A percentile compares a stretch with the other conserved stretches of the same genome.
Conservation (phyloP, 2,329 filamentous ascomycete genomes). For the Microsporum ferrugineum region DNA sequence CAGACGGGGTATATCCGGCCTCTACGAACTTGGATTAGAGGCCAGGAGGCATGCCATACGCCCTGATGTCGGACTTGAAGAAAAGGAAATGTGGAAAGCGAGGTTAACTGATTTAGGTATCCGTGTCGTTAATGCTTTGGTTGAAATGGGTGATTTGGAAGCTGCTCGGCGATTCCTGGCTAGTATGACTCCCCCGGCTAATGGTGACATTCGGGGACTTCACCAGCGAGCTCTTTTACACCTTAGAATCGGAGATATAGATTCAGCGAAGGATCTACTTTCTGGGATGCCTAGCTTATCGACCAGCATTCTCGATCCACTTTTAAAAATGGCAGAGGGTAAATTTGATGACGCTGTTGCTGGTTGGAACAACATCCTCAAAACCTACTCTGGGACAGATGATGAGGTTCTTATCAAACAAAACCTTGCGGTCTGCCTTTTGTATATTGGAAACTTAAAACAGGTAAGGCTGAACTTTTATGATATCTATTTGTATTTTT, state of each 20-base stretch:
- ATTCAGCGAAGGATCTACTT: constrained; percentile 51
- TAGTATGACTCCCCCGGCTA: constrained; percentile 36
- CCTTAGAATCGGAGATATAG: constrained; percentile 66
- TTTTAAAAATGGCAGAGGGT: constrained; percentile 69
- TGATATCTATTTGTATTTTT: not conserved
- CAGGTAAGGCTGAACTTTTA: constrained; percentile 41
- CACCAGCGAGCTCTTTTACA: constrained; percentile 52
- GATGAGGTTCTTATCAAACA: constrained; percentile 62
- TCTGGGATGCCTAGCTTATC: constrained; percentile 15
- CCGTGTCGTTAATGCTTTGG: constrained; percentile 43
- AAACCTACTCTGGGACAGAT: constrained; percentile 33
- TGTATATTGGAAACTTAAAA: constrained; percentile 68
- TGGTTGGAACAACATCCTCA: constrained; percentile 48
- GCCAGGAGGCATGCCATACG: constrained; percentile 51
- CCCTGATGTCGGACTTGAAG: constrained; percentile 42
- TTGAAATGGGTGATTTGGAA: constrained; percentile 68
- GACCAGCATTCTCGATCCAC: constrained; percentile 39
- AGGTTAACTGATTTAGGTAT: constrained; percentile 65
- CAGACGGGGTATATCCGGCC: constrained; percentile 72
- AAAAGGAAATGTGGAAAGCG: constrained; percentile 55
- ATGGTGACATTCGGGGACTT: constrained; percentile 24
- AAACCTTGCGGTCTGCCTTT: constrained; percentile 70
- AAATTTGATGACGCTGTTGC: constrained; percentile 54
- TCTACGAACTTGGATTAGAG: constrained; percentile 77
- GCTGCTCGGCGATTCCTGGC: constrained; percentile 65